Percentiles rank a stretch among this genome's conserved stretches.
Conservation (phyloP, 2,329 filamentous ascomycete species). For the Didymella exigua region DNA sequence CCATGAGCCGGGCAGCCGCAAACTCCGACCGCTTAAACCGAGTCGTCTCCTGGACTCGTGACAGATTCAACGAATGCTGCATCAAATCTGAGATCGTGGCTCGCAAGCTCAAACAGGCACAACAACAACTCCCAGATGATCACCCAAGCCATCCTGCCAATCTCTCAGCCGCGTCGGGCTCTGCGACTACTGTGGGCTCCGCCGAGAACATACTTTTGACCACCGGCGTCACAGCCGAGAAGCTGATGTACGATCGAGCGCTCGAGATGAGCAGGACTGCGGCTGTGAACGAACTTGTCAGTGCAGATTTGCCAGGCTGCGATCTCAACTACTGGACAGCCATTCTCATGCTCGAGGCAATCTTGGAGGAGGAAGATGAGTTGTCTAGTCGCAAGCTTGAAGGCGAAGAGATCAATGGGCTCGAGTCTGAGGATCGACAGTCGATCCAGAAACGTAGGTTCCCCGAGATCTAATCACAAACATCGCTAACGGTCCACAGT, state of each 20-base stretch:
- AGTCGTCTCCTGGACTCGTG: conserved; percentile 93
- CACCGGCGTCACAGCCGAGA: conserved; percentile 90
- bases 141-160: conserved; percentile 88
- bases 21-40: conserved; percentile 79
- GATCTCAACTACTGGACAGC: conserved; percentile 93
- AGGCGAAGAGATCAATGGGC: conserved; percentile 59
- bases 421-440: conserved; percentile 73
- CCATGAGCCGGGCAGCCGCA: conserved; percentile 46
- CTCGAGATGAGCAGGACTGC: conserved; percentile 95
- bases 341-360: conserved; percentile 91
- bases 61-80: conserved; percentile 93
- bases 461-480: background rate
- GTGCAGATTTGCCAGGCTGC: conserved; percentile 83
- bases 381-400: conserved; percentile 53
- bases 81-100: conserved; percentile 97
- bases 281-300: conserved; percentile 93
- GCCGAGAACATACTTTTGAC: conserved; percentile 83
- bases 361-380: conserved; percentile 80
- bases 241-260: conserved; percentile 96
- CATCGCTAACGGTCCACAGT: conserved; percentile 46
- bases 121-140: conserved; percentile 79
- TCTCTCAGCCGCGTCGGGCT: conserved; percentile 64
- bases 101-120: conserved; percentile 82
- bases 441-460: conserved; percentile 73
- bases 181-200: conserved; percentile 65